These are phyloP conservation scores for Cadophora sp. DNA, from an alignment of 2,329 filamentous ascomycete species.

Conservation along the genomic window DNA sequence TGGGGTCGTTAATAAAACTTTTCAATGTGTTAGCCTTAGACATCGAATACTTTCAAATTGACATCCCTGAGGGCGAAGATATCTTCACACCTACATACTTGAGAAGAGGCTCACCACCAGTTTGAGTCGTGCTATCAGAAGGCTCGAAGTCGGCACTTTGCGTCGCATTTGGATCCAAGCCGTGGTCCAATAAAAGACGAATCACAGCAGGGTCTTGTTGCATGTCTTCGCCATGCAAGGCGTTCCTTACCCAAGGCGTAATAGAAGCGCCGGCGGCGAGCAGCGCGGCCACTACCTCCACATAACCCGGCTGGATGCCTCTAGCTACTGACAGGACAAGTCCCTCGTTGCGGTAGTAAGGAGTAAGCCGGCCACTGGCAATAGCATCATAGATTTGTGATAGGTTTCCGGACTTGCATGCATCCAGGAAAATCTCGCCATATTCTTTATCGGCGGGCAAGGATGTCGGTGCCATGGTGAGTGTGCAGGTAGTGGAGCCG, in stretches of 20 bases:
- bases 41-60: not conserved
- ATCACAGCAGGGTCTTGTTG: not conserved
- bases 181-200: conserved; percentile 5
- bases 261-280: not conserved
- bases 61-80: not conserved
- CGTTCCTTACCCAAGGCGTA: not conserved
- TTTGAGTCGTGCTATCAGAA: not conserved
- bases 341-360: conserved; percentile 6
- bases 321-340: not conserved
- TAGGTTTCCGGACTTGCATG: not conserved
- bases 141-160: conserved; percentile 6
- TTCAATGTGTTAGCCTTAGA: not conserved
- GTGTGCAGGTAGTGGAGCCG: not conserved
- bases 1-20: no score
- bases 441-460: not conserved
- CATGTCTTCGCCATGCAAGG: not conserved
- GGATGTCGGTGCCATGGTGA: not conserved
- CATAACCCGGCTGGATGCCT: not conserved
- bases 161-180: conserved; percentile 7
- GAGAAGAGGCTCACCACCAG: conserved; percentile 10
- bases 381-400: not conserved
- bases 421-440: not conserved
- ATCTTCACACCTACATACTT: not conserved
- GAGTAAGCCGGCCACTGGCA: not conserved
- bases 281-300: not conserved